A percentile compares a stretch with the other conserved stretches of the same genome.
These are phyloP conservation scores for Apiospora malaysiana DNA, from an alignment of 2,329 filamentous ascomycete genomes.

Conservation along the genomic window DNA sequence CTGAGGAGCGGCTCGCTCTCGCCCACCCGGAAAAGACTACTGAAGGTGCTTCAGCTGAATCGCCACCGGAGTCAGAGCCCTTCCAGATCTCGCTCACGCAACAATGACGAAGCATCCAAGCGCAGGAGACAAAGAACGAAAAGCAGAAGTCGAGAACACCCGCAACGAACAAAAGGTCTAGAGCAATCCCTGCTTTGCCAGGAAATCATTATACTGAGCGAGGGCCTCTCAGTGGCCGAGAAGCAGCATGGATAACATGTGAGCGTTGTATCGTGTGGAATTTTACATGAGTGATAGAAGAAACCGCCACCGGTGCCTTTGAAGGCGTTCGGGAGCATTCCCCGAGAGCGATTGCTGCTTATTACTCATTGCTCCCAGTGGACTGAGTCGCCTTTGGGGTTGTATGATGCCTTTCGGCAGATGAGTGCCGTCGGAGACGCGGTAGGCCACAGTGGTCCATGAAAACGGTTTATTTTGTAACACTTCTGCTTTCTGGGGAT, in stretches of 20 bases:
- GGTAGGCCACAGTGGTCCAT: not conserved
- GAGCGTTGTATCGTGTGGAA: not conserved
- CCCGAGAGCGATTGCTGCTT: not conserved
- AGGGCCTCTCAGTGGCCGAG: conserved; percentile 23
- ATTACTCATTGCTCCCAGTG: not conserved
- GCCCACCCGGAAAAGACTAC: conserved; percentile 48
- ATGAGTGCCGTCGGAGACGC: not conserved
- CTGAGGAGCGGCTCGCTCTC: conserved; percentile 40
- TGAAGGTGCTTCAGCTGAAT: conserved; percentile 47
- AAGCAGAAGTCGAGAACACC: conserved; percentile 42
- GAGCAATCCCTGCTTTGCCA: conserved; percentile 33
- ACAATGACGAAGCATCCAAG: conserved; percentile 33
- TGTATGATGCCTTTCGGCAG: not conserved
- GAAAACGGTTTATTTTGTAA: not conserved
- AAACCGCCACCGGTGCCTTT: not conserved
- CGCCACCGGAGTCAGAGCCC: conserved; percentile 51
- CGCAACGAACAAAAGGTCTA: conserved; percentile 28
- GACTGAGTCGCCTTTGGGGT: not conserved
- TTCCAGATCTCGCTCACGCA: conserved; percentile 42
- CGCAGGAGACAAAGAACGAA: conserved; percentile 45
- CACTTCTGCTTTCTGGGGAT: not conserved
- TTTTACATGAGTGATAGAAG: not conserved
- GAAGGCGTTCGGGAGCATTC: not conserved
- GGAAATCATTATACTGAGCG: conserved; percentile 32
- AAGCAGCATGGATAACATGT: conserved; percentile 28